Evolutionary conservation across 306 rosid genomes (phyloP).

Genomic region (Medicago ruthenica): DNA sequence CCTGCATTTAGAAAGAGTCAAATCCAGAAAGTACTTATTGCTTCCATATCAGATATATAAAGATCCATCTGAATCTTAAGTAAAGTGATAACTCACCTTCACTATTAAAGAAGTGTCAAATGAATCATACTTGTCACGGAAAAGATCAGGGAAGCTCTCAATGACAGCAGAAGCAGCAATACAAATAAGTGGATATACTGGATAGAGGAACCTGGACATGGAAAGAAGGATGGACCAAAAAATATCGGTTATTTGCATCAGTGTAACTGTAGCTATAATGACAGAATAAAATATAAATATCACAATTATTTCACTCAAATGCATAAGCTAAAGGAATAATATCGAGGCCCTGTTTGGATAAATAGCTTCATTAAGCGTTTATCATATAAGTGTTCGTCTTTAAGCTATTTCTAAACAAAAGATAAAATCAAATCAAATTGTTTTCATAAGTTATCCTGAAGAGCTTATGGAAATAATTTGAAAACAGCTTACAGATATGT

Average conservation of each 20-base stretch:
- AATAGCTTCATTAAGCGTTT: background rate
- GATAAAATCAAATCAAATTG: background rate
- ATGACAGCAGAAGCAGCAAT: constrained; percentile 97
- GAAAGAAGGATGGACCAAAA: background rate
- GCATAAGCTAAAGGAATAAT: constrained; percentile 33
- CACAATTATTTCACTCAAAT: background rate
- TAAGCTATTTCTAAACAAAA: background rate
- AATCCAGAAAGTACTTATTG: constrained; percentile 26
- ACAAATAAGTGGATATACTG: constrained; percentile 93
- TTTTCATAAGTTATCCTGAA: background rate
- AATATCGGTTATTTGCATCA: background rate
- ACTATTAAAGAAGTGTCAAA: constrained; percentile 49
- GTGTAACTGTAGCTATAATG: constrained; percentile 4
- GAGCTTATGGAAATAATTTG: background rate
- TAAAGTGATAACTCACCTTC: constrained; percentile 53
- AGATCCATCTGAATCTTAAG: constrained; percentile 24
- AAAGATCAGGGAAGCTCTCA: constrained; percentile 92
- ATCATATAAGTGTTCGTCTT: background rate
- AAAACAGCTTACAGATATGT: background rate
- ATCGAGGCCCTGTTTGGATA: background rate
- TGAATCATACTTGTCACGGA: constrained; percentile 70
- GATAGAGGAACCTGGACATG: constrained; percentile 88
- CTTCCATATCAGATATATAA: constrained; percentile 18
- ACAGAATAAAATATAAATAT: constrained; percentile 6
- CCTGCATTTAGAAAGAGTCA: constrained; percentile 54